Percentiles rank a stretch among this genome's conserved stretches.
Evolutionary conservation across 345 rosid genomes (phyloP).

Genomic region (Lepidium sativum): DNA sequence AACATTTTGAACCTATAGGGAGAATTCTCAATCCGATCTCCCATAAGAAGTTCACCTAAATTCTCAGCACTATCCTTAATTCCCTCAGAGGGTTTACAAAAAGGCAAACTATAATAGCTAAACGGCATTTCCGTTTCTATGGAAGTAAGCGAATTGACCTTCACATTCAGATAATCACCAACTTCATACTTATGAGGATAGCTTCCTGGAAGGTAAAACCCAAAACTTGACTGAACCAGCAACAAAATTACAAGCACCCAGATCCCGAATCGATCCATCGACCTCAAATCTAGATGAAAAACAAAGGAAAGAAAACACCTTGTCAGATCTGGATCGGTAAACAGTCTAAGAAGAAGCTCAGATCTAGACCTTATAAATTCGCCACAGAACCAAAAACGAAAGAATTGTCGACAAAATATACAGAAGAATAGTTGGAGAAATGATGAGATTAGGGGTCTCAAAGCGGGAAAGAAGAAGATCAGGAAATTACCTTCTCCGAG

Average conservation of each 20-base stretch:
- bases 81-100: conserved; percentile 64
- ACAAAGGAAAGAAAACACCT: not conserved
- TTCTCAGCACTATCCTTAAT: conserved; percentile 90
- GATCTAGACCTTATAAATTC: not conserved
- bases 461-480: not conserved
- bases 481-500: not conserved
- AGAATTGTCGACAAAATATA: not conserved
- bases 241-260: conserved; percentile 34
- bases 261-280: conserved; percentile 37
- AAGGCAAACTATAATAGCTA: conserved; percentile 77
- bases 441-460: not conserved
- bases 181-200: conserved; percentile 58
- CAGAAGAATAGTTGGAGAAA: not conserved
- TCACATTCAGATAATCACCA: conserved; percentile 58
- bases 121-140: conserved; percentile 82
- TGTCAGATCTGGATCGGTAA: conserved; percentile 11
- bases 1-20: conserved; percentile 67
- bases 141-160: conserved; percentile 84
- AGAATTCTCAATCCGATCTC: conserved; percentile 84
- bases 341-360: not conserved
- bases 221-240: conserved; percentile 37
- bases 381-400: not conserved
- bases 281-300: conserved; percentile 14
- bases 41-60: conserved; percentile 83
- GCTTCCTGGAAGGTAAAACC: conserved; percentile 77